Evolutionary conservation across 1,139 yeast species (phyloP).

Genomic region (Komagataea norvegica): DNA sequence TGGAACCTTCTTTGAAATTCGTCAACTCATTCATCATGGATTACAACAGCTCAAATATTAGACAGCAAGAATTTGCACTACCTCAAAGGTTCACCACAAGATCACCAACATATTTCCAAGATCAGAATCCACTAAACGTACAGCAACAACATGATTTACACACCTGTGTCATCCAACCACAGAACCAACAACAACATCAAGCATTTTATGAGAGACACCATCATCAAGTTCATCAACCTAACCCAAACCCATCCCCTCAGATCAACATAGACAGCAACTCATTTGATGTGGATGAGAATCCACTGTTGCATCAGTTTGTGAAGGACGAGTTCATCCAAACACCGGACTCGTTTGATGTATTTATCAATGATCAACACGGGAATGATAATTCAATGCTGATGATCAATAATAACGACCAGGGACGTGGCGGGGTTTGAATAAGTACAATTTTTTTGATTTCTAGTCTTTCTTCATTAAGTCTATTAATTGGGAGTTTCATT

Average conservation of each 20-base stretch:
- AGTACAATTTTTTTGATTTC: no score
- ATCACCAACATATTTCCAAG: slow-evolving; percentile 17
- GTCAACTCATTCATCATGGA: slow-evolving; percentile 53
- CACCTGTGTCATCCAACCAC: no score
- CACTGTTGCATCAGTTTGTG: slow-evolving; percentile 20
- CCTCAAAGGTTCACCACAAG: slow-evolving; percentile 19
- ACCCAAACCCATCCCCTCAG: slow-evolving; percentile 9
- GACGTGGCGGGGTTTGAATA: no score
- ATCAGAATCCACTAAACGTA: slow-evolving; percentile 4
- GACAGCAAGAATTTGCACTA: slow-evolving; percentile 21
- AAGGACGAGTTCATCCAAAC: slow-evolving; percentile 17
- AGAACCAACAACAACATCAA: slow-evolving; percentile 1
- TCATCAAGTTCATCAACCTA: slow-evolving; percentile 11
- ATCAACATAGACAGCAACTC: slow-evolving; percentile 4
- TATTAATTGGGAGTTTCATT: no score
- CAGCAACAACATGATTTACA: slow-evolving; percentile 3
- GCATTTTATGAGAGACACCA: slow-evolving; percentile 4
- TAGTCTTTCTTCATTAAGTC: no score
- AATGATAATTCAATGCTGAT: slow-evolving; percentile 1
- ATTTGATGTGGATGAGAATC: slow-evolving; percentile 12
- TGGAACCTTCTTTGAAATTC: slow-evolving; percentile 46
- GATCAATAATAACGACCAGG: neutral
- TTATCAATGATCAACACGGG: slow-evolving; percentile 3
- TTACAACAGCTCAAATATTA: slow-evolving; percentile 31
- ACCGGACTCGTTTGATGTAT: slow-evolving; percentile 9